Conservation (phyloP, 73 alveolate genomes). For the Symbiodinium pilosum region DNA sequence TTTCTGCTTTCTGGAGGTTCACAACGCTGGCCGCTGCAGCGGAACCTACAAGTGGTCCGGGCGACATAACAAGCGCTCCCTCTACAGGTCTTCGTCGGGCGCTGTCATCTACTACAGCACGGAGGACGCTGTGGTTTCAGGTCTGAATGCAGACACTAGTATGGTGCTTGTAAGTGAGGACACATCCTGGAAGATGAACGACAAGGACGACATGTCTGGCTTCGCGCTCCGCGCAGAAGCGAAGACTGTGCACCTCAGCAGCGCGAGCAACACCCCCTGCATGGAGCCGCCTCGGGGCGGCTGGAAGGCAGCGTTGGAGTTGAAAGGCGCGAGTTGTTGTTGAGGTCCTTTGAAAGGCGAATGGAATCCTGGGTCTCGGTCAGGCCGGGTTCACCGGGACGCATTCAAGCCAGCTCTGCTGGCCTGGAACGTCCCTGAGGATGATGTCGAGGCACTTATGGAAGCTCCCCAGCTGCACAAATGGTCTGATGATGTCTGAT, state of each 20-base stretch:
- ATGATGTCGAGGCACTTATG: not conserved
- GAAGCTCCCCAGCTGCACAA: not conserved
- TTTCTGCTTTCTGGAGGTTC: too few species aligned
- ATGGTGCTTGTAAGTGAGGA: not conserved
- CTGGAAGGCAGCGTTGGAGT: conserved; percentile 49
- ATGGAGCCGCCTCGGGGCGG: conserved; percentile 77
- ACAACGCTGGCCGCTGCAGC: conserved; percentile 82
- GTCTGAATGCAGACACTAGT: too few species aligned
- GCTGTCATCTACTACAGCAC: conserved; percentile 52
- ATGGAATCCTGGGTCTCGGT: not conserved
- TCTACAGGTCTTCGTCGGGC: conserved; percentile 8
- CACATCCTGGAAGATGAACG: conserved; percentile 46
- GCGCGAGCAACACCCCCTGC: not conserved
- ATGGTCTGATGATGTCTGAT: too few species aligned
- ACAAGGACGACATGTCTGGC: conserved; percentile 33
- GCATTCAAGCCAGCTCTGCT: conserved; percentile 5
- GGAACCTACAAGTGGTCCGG: conserved; percentile 74
- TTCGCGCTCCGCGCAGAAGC: conserved; percentile 24
- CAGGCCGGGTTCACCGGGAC: not conserved
- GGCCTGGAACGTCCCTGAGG: not conserved
- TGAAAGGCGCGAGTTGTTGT: not conserved
- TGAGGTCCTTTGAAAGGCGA: not conserved
- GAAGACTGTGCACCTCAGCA: conserved; percentile 16
- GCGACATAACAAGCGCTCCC: conserved; percentile 55
- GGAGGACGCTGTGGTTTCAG: conserved; percentile 3